Base-by-base conservation (phyloP, 1,139 yeast species). In the Candida frijolesensis region DNA sequence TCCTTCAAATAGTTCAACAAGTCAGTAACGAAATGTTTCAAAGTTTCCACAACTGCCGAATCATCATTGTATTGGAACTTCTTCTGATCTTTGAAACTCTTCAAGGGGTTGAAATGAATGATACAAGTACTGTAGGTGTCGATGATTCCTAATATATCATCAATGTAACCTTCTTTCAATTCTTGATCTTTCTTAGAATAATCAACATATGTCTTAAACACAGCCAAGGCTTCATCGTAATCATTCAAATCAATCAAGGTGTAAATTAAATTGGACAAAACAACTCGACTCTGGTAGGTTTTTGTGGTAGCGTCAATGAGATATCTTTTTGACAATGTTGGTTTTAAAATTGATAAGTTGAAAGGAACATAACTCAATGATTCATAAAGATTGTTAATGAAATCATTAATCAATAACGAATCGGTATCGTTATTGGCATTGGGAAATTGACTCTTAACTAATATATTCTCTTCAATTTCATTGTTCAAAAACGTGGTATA, bases 201-300 rank as follows among this genome's bases (percentile, higher is more conserved):
- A 34, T 60, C 60, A 5, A 65, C 58, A 51, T 67, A 74, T 0
- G 80, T 74, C 32, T 67, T 69, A 51, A 76, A 71, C 0, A 76
- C 79, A 5, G 76, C 77, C 50, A 71, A 64, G 0, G 80, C 80
- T 56, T 76, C 80, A 53, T 76, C 80, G 51, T 63, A 71, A 55
- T 76, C 78, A 14, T 64, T 59, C 48, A 69, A 60, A 35, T 71
- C 74, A 22, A 76, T 59, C 48, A 76, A 64, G 0, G 70, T 62
- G 50, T 68, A 64, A 37, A 76, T 69, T 45, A 71, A 66, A 50
- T 66, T 68, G 11, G 67, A 60, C 32, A 74, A 62, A 12, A 76
- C 68, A 2, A 62, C 55, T 51, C 68, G 69, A 55, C 76, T 71
- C 52, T 75, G 80, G 54, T 70, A 76, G 0, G 79, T 70, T 47